A percentile compares a stretch with the other conserved stretches of the same genome.
phyloP scores from a whole-genome alignment of 176 grass and related monocot species.

The Ensete glaucum region DNA sequence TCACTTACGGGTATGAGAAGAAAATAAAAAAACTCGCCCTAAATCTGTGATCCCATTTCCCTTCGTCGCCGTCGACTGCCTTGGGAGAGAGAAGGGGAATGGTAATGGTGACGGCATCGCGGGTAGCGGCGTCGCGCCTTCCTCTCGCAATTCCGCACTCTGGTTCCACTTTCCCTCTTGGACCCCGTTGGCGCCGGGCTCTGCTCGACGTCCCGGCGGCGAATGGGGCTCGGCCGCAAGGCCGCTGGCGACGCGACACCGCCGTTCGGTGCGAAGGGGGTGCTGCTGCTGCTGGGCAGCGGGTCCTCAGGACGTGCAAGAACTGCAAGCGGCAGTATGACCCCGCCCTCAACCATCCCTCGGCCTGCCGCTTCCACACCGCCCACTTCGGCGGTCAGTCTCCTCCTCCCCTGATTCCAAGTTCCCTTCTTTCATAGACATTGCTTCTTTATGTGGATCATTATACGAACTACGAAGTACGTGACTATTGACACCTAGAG shows the following conservation, averaged over 20 bases:
- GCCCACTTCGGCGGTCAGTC: conserved; percentile 55
- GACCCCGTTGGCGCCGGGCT: not conserved
- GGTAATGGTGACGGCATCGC: not conserved
- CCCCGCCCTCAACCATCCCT: conserved; percentile 45
- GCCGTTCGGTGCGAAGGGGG: conserved; percentile 8
- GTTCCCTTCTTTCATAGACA: not conserved
- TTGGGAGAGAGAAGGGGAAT: not conserved
- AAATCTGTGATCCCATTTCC: no score
- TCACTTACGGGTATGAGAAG: no score
- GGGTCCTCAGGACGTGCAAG: conserved; percentile 59
- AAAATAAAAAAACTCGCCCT: no score
- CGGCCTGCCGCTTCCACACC: conserved; percentile 50
- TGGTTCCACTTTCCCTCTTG: not conserved
- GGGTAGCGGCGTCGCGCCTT: not conserved
- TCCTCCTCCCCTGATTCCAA: not conserved
- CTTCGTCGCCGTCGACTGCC: no score
- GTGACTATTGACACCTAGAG: not conserved
- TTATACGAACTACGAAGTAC: not conserved
- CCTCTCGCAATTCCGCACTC: not conserved
- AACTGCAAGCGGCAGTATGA: conserved; percentile 81
- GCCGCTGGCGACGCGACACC: not conserved
- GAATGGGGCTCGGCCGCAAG: not conserved
- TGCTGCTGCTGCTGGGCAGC: not conserved
- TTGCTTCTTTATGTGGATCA: not conserved
- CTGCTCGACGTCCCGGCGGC: not conserved